Evolutionary conservation across 176 grass and related monocot species (phyloP).

Genomic region (Carex pumila): DNA sequence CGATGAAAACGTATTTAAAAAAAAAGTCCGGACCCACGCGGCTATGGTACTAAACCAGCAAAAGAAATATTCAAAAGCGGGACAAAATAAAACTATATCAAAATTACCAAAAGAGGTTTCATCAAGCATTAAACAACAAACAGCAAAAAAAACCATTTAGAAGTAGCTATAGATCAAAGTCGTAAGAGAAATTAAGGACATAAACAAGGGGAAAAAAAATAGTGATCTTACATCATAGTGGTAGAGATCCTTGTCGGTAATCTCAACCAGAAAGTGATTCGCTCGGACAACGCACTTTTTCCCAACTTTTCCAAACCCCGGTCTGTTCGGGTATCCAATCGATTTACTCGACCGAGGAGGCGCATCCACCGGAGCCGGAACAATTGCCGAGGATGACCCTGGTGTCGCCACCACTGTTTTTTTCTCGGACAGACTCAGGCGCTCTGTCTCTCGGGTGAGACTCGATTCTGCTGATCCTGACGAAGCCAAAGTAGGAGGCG

Average conservation of each 20-base stretch:
- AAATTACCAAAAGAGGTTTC: neutral
- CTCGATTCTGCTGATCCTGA: neutral
- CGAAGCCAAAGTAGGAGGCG: neutral
- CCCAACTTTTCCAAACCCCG: conserved; percentile 29
- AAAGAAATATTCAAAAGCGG: neutral
- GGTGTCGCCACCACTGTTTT: neutral
- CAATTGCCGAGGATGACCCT: neutral
- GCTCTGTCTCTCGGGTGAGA: conserved; percentile 8
- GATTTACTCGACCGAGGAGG: conserved; percentile 38
- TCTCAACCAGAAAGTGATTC: conserved; percentile 55
- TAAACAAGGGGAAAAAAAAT: neutral
- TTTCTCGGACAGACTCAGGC: neutral
- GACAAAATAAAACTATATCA: neutral
- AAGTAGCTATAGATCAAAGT: neutral
- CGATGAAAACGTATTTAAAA: too few relatives aligned
- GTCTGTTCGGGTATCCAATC: conserved; percentile 23
- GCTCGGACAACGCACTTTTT: conserved; percentile 28
- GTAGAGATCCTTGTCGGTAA: conserved; percentile 30
- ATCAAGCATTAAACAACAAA: neutral
- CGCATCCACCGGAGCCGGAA: neutral
- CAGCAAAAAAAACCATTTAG: neutral
- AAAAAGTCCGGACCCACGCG: neutral
- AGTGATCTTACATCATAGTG: conserved; percentile 42
- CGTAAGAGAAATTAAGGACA: too few relatives aligned
- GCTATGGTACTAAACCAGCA: neutral